Conservation (phyloP, 495 filamentous ascomycete species). For the Cenococcum geophilum region DNA sequence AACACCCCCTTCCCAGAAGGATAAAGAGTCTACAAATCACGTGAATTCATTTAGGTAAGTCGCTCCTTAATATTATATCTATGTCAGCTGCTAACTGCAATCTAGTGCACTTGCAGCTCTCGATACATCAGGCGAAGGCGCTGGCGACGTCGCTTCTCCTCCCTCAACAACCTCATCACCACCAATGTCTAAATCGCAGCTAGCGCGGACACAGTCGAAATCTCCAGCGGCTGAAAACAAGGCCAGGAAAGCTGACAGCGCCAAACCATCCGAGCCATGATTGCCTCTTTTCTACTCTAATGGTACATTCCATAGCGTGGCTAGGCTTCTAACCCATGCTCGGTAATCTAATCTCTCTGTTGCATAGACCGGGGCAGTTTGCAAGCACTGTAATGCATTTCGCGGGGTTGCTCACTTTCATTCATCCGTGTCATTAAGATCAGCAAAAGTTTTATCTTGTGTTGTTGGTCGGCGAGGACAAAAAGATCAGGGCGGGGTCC, state of each 20-base stretch:
- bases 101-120: conserved; percentile 53
- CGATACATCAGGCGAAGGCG: conserved; percentile 43
- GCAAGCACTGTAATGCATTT: conserved; percentile 31
- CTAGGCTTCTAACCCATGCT: conserved; percentile 12
- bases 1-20: conserved; percentile 67
- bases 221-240: conserved; percentile 38
- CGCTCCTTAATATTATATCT: conserved; percentile 3
- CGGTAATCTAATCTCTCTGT: conserved; percentile 33
- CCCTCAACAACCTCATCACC: conserved; percentile 56
- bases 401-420: conserved; percentile 17
- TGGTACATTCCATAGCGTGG: conserved; percentile 23
- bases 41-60: conserved; percentile 85
- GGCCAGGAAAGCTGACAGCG: conserved; percentile 9
- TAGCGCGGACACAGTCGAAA: conserved; percentile 47
- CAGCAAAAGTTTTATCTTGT: conserved; percentile 18
- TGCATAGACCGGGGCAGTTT: conserved; percentile 33
- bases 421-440: conserved; percentile 20
- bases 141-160: conserved; percentile 52
- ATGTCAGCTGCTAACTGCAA: conserved; percentile 27
- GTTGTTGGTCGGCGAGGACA: conserved; percentile 7
- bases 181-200: conserved; percentile 49
- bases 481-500: conserved; percentile 5
- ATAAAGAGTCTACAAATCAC: conserved; percentile 57
- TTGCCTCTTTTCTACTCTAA: conserved; percentile 12
- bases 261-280: conserved; percentile 29